These are phyloP conservation scores for Pseudogymnoascus sp. DNA, from an alignment of 2,329 filamentous ascomycete species.

Conservation along the genomic window DNA sequence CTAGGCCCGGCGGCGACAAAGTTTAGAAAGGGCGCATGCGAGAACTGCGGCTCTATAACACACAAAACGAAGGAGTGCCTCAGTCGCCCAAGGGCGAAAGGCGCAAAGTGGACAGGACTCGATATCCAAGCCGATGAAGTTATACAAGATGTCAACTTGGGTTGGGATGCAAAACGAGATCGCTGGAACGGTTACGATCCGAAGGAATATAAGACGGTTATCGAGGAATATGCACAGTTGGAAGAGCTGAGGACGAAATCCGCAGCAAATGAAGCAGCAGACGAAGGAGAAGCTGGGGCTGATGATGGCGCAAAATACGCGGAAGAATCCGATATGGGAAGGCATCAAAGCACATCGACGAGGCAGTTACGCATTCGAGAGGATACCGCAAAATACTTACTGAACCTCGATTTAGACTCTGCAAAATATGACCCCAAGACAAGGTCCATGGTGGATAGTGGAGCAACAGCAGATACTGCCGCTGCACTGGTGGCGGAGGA, in stretches of 20 bases:
- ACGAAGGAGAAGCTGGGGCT: conserved; percentile 41
- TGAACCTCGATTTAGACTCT: conserved; percentile 91
- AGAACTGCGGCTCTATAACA: conserved; percentile 96
- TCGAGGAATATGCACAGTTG: conserved; percentile 81
- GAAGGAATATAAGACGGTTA: conserved; percentile 74
- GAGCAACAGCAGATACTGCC: conserved; percentile 70
- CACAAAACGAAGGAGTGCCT: conserved; percentile 94
- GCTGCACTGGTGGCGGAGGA: conserved; percentile 84
- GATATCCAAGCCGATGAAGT: conserved; percentile 91
- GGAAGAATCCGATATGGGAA: conserved; percentile 93
- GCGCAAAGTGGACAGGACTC: conserved; percentile 84
- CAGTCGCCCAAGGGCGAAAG: conserved; percentile 76
- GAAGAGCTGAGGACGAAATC: conserved; percentile 60
- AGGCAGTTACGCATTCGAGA: conserved; percentile 86
- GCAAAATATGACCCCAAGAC: conserved; percentile 98
- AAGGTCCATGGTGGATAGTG: conserved; percentile 77
- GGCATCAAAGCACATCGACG: conserved; percentile 83
- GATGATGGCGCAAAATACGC: conserved; percentile 70
- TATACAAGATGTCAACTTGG: conserved; percentile 74
- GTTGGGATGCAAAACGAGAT: conserved; percentile 96
- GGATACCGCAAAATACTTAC: conserved; percentile 92
- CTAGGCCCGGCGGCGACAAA: conserved; percentile 84
- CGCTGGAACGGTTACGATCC: conserved; percentile 98
- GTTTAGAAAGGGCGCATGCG: conserved; percentile 94
- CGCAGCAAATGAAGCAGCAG: conserved; percentile 37